Percentiles rank a stretch among this genome's conserved stretches.
Conservation (phyloP, 805 yeast genomes). For the Nakazawaea laoshanensis region DNA sequence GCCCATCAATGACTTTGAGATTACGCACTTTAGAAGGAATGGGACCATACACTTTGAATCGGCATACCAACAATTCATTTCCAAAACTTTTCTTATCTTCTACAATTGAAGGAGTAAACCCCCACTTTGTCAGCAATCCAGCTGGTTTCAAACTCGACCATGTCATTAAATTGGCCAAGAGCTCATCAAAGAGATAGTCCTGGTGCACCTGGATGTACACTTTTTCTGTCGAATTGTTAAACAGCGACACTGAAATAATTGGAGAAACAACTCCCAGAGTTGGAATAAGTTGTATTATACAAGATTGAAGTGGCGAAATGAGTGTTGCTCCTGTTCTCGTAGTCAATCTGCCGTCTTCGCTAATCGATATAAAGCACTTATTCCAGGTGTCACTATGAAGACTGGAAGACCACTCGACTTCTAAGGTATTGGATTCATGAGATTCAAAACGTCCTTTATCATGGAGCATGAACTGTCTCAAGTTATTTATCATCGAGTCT, state of each 20-base stretch:
- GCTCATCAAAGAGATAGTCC: conserved; percentile 21
- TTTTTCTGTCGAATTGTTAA: conserved; percentile 26
- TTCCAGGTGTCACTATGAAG: conserved; percentile 14
- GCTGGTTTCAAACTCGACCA: conserved; percentile 44
- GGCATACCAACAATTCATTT: conserved; percentile 45
- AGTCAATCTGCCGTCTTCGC: conserved; percentile 18
- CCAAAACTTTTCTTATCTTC: conserved; percentile 15
- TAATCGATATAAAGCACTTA: conserved; percentile 16
- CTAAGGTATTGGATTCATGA: not conserved
- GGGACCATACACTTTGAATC: conserved; percentile 62
- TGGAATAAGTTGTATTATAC: conserved; percentile 15
- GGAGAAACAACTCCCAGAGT: conserved; percentile 24
- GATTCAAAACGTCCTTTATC: conserved; percentile 1
- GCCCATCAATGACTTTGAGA: conserved; percentile 19
- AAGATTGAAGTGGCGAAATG: conserved; percentile 19
- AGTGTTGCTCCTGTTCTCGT: conserved; percentile 15
- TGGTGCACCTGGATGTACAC: conserved; percentile 17
- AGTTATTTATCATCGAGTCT: not conserved
- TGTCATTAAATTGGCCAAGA: conserved; percentile 32
- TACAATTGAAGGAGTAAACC: conserved; percentile 22
- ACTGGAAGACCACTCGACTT: conserved; percentile 16
- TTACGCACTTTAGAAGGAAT: conserved; percentile 30
- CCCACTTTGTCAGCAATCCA: conserved; percentile 42
- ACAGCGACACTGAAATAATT: conserved; percentile 31
- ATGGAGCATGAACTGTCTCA: conserved; percentile 1